Percentiles rank a stretch among this genome's conserved stretches.
phyloP scores from a whole-genome alignment of 805 yeast genomes.

The Candida silvatica region DNA sequence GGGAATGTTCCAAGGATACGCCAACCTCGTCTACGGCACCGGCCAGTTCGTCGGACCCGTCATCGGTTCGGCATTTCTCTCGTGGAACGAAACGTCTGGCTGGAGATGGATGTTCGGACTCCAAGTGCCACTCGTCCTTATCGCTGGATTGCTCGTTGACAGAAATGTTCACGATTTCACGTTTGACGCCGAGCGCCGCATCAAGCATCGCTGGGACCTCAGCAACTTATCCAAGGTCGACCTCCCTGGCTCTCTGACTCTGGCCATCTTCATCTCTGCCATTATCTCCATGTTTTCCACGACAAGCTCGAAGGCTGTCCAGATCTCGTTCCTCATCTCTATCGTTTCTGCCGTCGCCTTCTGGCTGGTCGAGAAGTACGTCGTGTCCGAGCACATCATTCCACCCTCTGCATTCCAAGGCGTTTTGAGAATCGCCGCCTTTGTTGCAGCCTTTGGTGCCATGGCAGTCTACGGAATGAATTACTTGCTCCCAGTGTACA shows the following conservation, averaged over 20 bases:
- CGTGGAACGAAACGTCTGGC: slow-evolving; percentile 25
- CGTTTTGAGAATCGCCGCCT: slow-evolving; percentile 27
- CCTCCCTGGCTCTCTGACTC: slow-evolving; percentile 30
- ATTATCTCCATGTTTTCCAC: slow-evolving; percentile 27
- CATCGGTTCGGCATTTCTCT: slow-evolving; percentile 31
- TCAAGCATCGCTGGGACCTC: slow-evolving; percentile 21
- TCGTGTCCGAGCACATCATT: slow-evolving; percentile 30
- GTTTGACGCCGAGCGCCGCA: slow-evolving; percentile 14
- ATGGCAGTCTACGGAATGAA: slow-evolving; percentile 27
- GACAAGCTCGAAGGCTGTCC: slow-evolving; percentile 2
- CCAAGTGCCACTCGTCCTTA: slow-evolving; percentile 30
- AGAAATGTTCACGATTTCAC: slow-evolving; percentile 26
- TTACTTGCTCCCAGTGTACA: slow-evolving; percentile 31
- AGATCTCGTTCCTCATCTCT: slow-evolving; percentile 8
- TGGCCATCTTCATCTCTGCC: slow-evolving; percentile 26
- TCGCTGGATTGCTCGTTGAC: slow-evolving; percentile 18
- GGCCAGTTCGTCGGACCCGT: slow-evolving; percentile 38
- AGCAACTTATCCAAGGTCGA: slow-evolving; percentile 30
- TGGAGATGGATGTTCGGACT: slow-evolving; percentile 37
- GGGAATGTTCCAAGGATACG: slow-evolving; percentile 46
- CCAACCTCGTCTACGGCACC: slow-evolving; percentile 28
- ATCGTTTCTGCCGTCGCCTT: slow-evolving; percentile 15
- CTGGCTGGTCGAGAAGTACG: slow-evolving; percentile 24
- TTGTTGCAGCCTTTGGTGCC: slow-evolving; percentile 29
- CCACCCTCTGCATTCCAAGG: slow-evolving; percentile 32